Base-by-base conservation (phyloP, 805 yeast genomes). In the Sugiyamaella smithiae region DNA sequence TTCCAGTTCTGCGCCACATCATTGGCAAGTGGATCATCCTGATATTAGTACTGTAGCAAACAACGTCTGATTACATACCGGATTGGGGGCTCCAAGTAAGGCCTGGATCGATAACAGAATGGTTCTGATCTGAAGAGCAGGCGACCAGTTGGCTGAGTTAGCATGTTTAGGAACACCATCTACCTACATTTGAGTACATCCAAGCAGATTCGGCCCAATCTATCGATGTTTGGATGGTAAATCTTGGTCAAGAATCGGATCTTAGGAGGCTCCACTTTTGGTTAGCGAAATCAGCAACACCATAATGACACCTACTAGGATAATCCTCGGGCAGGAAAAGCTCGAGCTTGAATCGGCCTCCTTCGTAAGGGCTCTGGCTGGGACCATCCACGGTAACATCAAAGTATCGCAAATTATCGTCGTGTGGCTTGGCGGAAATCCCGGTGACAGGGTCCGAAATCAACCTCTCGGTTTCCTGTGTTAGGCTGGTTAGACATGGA, bases 1-100 rank as follows among this genome's bases (percentile, higher is more conserved):
- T 91, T 85, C 97, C 99, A 93, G 53, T 86, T 91, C 58, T 88
- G 90, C 1, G 99, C 99, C 35, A 93, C 99, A 57, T 93, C 98
- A 62, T 93, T 93, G 16, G 98, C 98, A 57, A 93, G 75, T 1
- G 99, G 99, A 68, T 93, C 99, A 65, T 93, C 96, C 33, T 41
- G 24, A 26, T 26, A 32, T 25, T 26, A 41, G 12, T 3, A 11
- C 20, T 6, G 17, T 6, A 9, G 12, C 9, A 4, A 24, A 26
- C 4, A 37, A 12, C 16, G n/a, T 17, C 6, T n/a, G 5, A 11
- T 9, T 11, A 41, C 44, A 26, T 19, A 41, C 44, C 2, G 99
- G 99, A 61, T 93, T 93, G 8, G 99, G 99, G 4, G 96, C 89
- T 1, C 96, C 96, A 45, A 93, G 71, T 49, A 93, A 72, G 0